A percentile compares a stretch with the other conserved stretches of the same genome.
Conservation (phyloP, 257 asterid species). For the Primulina eburnea region DNA sequence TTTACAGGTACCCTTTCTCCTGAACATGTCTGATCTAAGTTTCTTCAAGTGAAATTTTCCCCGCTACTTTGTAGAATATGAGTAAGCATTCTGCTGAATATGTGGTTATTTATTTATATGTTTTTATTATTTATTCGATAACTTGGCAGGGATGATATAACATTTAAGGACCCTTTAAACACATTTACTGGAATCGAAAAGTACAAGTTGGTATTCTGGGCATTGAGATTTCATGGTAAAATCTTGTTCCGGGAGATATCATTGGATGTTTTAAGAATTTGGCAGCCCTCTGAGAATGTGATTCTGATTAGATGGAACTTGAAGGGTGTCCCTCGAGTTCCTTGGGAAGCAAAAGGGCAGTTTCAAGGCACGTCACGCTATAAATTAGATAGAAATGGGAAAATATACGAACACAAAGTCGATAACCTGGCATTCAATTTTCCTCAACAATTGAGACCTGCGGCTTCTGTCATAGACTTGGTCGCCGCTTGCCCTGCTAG, state of each 20-base stretch:
- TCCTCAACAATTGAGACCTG: slow-evolving; percentile 60
- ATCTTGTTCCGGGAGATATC: slow-evolving; percentile 76
- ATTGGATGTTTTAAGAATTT: slow-evolving; percentile 62
- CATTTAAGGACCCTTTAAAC: slow-evolving; percentile 75
- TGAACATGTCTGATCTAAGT: not conserved
- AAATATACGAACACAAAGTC: slow-evolving; percentile 83
- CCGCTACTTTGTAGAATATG: too few species aligned
- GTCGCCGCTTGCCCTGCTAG: slow-evolving; percentile 71
- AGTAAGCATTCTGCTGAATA: too few species aligned
- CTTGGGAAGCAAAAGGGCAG: slow-evolving; percentile 83
- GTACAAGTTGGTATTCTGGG: slow-evolving; percentile 81
- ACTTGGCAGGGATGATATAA: slow-evolving; percentile 73
- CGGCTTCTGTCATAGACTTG: slow-evolving; percentile 68
- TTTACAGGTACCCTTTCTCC: slow-evolving; percentile 60
- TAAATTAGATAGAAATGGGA: slow-evolving; percentile 72
- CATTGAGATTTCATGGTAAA: slow-evolving; percentile 78
- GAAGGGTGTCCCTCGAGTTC: slow-evolving; percentile 69
- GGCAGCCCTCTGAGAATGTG: slow-evolving; percentile 86
- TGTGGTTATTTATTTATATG: not conserved
- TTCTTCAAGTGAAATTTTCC: not conserved
- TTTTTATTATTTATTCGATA: not conserved
- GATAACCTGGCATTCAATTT: slow-evolving; percentile 79
- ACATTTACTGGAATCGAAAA: slow-evolving; percentile 74
- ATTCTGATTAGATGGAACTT: slow-evolving; percentile 73
- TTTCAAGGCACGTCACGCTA: slow-evolving; percentile 82